Evolutionary conservation across 164 flowering plant species (phyloP).

Genomic region (Magnolia officinalis): DNA sequence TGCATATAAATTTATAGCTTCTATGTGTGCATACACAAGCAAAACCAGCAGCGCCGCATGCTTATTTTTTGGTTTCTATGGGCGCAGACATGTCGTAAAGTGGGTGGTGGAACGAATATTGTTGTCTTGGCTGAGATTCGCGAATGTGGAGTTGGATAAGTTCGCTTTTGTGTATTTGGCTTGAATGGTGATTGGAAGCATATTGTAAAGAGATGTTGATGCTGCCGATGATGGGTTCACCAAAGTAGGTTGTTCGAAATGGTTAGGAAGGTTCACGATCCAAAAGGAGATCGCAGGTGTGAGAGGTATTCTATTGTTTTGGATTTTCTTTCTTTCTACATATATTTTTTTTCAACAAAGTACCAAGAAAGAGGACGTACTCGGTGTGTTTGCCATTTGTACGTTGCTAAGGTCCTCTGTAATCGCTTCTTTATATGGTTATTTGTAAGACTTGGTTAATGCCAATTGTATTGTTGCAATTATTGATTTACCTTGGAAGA

Average conservation of each 20-base stretch:
- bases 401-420: conserved; percentile 14
- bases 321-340: conserved; percentile 4
- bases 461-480: conserved; percentile 25
- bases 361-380: conserved; percentile 16
- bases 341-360: conserved; percentile 19
- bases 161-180: conserved; percentile 16
- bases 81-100: conserved; percentile 12
- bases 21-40: neutral
- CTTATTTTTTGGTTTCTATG: neutral
- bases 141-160: conserved; percentile 7
- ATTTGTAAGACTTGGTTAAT: conserved; percentile 4
- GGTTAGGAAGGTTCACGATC: conserved; percentile 15
- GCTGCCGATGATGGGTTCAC: conserved; percentile 18
- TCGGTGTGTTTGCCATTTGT: conserved; percentile 19
- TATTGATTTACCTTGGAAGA: conserved; percentile 23
- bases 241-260: conserved; percentile 13
- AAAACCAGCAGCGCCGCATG: neutral
- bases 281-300: conserved; percentile 4
- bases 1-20: neutral
- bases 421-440: conserved; percentile 1
- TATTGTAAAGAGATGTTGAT: conserved; percentile 40
- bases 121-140: conserved; percentile 16
- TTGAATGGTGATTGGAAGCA: conserved; percentile 29
- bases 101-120: conserved; percentile 10
- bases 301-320: conserved; percentile 15